These are phyloP conservation scores for Geotrichum candidum DNA, from an alignment of 1,139 yeast genomes.

Conservation along the genomic window DNA sequence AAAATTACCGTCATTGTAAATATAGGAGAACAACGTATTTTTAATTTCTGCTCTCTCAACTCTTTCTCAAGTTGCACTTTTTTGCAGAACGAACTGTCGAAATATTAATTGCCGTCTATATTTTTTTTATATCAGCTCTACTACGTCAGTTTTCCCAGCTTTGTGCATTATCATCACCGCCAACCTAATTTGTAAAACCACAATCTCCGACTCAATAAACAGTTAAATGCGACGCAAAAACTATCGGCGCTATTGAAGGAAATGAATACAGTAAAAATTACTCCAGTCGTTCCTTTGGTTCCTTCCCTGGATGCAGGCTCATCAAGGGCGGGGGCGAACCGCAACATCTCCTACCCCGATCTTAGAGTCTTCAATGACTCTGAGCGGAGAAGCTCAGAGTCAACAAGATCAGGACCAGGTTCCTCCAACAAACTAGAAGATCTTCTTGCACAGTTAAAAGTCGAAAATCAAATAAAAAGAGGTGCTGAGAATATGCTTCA, in stretches of 20 bases:
- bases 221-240: not conserved
- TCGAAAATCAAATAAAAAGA: conserved; percentile 38
- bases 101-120: too few relatives aligned
- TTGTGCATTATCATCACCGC: not conserved
- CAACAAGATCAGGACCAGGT: conserved; percentile 10
- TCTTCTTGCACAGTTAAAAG: conserved; percentile 34
- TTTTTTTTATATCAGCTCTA: too few relatives aligned
- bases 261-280: not conserved
- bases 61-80: too few relatives aligned
- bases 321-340: not conserved
- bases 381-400: conserved; percentile 14
- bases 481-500: conserved; percentile 40
- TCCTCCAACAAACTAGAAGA: conserved; percentile 25
- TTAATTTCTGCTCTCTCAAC: too few relatives aligned
- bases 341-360: conserved; percentile 16
- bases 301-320: conserved; percentile 1
- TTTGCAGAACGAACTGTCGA: too few relatives aligned
- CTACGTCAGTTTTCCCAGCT: too few relatives aligned
- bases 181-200: not conserved
- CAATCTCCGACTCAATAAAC: not conserved
- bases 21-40: too few relatives aligned
- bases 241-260: not conserved
- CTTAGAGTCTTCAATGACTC: not conserved
- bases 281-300: not conserved
- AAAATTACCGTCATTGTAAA: too few relatives aligned